These are phyloP conservation scores for Hyphodiscus sp. DNA, from an alignment of 2,329 filamentous ascomycete genomes.

Conservation along the genomic window DNA sequence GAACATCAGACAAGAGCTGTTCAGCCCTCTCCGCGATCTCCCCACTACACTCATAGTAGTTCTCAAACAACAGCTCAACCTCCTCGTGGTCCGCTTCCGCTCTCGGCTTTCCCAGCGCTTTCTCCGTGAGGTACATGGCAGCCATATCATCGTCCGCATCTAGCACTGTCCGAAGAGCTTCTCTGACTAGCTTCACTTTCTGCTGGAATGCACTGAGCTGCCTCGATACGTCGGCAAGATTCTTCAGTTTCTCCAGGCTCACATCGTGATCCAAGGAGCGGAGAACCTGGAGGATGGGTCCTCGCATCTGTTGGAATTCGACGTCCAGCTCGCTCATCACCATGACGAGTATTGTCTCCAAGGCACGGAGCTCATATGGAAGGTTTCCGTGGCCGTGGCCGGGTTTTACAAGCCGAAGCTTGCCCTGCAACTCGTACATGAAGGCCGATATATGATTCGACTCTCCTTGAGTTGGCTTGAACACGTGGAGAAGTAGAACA, in stretches of 20 bases:
- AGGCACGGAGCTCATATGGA: background rate
- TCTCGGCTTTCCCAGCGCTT: background rate
- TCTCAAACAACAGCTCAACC: background rate
- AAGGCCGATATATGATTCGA: background rate
- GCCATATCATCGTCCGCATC: background rate
- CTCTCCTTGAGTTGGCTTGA: background rate
- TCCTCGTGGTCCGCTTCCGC: background rate
- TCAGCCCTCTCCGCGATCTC: background rate
- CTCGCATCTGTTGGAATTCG: background rate
- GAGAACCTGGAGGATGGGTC: background rate
- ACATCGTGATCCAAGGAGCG: background rate
- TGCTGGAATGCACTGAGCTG: background rate
- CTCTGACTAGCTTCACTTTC: background rate
- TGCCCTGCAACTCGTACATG: background rate
- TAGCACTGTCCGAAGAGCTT: background rate
- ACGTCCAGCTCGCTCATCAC: background rate
- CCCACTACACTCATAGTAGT: background rate
- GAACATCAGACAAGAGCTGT: background rate
- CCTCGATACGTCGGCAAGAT: background rate
- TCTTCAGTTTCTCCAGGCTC: conserved; percentile 24
- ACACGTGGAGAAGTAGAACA: background rate
- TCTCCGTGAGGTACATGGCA: background rate
- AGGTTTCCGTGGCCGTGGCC: background rate
- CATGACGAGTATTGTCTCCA: background rate
- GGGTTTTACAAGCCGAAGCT: background rate